Base-by-base conservation (phyloP, 352 stramenopile genomes). In the Phytophthora foliorum region DNA sequence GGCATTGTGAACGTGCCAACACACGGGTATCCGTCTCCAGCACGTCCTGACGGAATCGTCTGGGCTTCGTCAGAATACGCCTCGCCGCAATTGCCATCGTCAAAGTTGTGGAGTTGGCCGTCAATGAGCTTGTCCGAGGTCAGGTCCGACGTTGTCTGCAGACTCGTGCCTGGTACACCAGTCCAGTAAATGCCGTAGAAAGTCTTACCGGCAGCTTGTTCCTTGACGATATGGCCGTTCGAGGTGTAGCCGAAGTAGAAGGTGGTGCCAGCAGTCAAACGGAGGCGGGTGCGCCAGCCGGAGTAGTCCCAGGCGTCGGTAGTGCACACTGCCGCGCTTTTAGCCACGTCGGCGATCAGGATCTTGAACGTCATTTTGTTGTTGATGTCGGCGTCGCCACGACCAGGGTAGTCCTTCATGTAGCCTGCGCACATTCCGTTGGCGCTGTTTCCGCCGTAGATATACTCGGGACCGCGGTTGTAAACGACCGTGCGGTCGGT, bases 181-280 rank as follows among this genome's bases (percentile, higher is more conserved):
- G 80, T 89, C 84, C 81, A 92, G 67, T 90, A 92, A 4, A 88
- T 51, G 21, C 84, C 84, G 48, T 90, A 89, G 41, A 69, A 81
- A 8, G 84, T 89, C 34, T 79, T 82, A 16, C 60, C 66, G 16
- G 78, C 81, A 9, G 71, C 74, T 38, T 90, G 82, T 60, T 92
- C 81, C 58, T 88, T 90, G 69, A 78, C 66, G 19, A 80, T 74
- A 63, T 92, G 84, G 52, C 84, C 84, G 57, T 90, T 92, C 31
- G 75, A 75, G 22, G 81, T 83, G 78, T 92, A 92, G 39, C 59
- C 76, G 46, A 80, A 89, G 75, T 84, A 90, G 46, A 87, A 74
- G 17, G 75, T 81, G 21, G 85, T 53, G n/a, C 77, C 78, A 16
- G 76, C 36, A 24, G 67, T 72, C 31, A 87, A 57, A 17, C 69